Evolutionary conservation across 768 basidiomycete genomes (phyloP), one percentile per base, ranked within the genome.

Genomic region (Suillus luteus): DNA sequence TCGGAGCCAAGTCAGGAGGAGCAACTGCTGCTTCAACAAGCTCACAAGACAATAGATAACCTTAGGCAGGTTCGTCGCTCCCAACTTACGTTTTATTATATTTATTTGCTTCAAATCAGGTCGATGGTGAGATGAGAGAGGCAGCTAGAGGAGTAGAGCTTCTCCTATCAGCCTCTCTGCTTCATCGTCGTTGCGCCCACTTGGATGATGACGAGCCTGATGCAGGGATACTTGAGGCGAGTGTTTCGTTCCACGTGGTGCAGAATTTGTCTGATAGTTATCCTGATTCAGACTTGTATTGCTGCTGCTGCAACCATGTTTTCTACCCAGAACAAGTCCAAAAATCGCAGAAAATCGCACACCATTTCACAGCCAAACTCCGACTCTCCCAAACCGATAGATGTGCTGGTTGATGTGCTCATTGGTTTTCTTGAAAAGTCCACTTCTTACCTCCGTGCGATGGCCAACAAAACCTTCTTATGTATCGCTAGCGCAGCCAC

Each of bases 371-470:
- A 62, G 19, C 37, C 55, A 11, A 74, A 65, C 61, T 78, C 78
- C 3, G 74, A 65, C 61, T 79, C 77, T 6, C 80, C 83, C 1
- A 84, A 85, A 55, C 88, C 95, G 1, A 86, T 96, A 61, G 95
- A 97, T 65, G 76, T 95, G 51, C 82, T 98, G 46, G 87, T 96
- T 40, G 95, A 98, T 72, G 83, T 84, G n/a, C 86, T 98, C 58
- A 92, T 99, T 55, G 93, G 93, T 7, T 90, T 92, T 71, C 77
- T 99, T 43, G 95, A 98, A 73, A 85, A 90, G 63, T 88, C 89
- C 2, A 91, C 89, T 5, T 85, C 88, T 46, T 96, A 91, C 73
- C 82, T 91, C 77, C 88, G 94, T 38, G 85, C 87, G 2, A 80
- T 94, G 31, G 91, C 90, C 7, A 95, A 90, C 59, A 86, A 92